Percentiles rank a stretch among this genome's conserved stretches.
Evolutionary conservation across 768 basidiomycete species (phyloP).

Genomic region (Calvatia gigantea): DNA sequence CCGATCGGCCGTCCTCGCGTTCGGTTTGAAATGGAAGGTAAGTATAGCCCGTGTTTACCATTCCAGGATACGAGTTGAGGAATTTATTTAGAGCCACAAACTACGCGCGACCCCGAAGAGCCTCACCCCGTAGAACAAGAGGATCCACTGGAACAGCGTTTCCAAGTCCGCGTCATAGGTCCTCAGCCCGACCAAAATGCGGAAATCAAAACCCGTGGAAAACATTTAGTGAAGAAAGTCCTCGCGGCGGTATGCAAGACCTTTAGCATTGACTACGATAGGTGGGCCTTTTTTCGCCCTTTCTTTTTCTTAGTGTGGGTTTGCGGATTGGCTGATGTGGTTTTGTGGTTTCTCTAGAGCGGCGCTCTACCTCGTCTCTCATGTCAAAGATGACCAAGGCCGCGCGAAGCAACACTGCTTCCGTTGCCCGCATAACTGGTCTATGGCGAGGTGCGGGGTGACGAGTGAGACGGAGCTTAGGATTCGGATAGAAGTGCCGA

Average conservation of each 20-base stretch:
- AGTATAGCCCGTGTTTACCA: no score
- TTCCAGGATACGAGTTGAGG: not conserved
- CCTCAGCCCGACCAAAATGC: slow-evolving; percentile 17
- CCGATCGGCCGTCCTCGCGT: no score
- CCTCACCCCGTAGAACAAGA: slow-evolving; percentile 1
- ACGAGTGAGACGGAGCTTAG: slow-evolving; percentile 1
- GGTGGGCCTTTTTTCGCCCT: slow-evolving; percentile 20
- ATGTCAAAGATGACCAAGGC: slow-evolving; percentile 13
- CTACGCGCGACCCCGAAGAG: slow-evolving; percentile 4
- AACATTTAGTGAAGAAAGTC: slow-evolving; percentile 37
- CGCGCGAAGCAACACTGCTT: slow-evolving; percentile 7
- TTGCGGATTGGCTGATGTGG: not conserved
- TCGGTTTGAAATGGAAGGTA: not conserved
- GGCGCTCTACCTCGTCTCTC: slow-evolving; percentile 14
- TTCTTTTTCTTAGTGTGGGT: not conserved
- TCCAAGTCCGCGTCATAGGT: slow-evolving; percentile 25
- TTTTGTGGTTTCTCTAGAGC: slow-evolving; percentile 13
- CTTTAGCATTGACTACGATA: slow-evolving; percentile 29
- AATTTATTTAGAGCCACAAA: not conserved
- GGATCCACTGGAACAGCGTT: slow-evolving; percentile 18
- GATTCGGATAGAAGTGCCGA: not conserved
- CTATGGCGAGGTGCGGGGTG: slow-evolving; percentile 21
- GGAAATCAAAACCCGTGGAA: slow-evolving; percentile 41
- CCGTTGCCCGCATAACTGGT: slow-evolving; percentile 21
- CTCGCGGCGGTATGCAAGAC: slow-evolving; percentile 36